Conservation (phyloP, 805 yeast genomes). For the Kodamaea kakaduensis region DNA sequence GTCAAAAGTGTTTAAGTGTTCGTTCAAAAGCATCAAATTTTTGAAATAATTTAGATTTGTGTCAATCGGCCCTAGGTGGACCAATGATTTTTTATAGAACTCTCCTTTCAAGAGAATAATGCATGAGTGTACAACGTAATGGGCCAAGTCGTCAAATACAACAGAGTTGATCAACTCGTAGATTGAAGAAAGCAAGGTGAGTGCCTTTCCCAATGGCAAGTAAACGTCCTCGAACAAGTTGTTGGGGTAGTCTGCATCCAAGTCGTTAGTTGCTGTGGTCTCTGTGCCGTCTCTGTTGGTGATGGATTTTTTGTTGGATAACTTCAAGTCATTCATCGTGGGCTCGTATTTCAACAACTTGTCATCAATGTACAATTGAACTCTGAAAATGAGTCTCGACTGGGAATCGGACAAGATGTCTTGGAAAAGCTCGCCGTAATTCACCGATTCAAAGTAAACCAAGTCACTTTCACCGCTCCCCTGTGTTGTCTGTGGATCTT, state of each 20-base stretch:
- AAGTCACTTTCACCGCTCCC: conserved; percentile 50
- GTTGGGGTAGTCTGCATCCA: conserved; percentile 34
- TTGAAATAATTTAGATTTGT: conserved; percentile 65
- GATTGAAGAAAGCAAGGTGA: conserved; percentile 68
- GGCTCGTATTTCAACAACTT: conserved; percentile 66
- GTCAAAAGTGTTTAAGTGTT: conserved; percentile 70
- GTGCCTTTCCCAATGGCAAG: conserved; percentile 67
- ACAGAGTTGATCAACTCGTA: conserved; percentile 73
- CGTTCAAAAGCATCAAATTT: conserved; percentile 65
- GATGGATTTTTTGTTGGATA: conserved; percentile 5
- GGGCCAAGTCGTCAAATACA: conserved; percentile 87
- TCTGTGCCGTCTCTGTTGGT: not conserved
- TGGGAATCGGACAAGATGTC: conserved; percentile 78
- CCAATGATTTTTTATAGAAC: conserved; percentile 39
- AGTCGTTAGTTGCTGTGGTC: conserved; percentile 4
- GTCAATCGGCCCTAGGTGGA: conserved; percentile 50
- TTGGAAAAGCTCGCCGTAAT: conserved; percentile 57
- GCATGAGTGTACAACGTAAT: conserved; percentile 77
- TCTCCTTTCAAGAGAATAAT: conserved; percentile 58
- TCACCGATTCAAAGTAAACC: conserved; percentile 24
- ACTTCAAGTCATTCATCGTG: conserved; percentile 60
- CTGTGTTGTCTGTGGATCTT: conserved; percentile 58
- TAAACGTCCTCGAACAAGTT: conserved; percentile 49
- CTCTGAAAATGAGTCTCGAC: conserved; percentile 72
- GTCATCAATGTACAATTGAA: conserved; percentile 67